Base-by-base conservation (phyloP, 202 grass and related monocot genomes). In the Brachypodium distachyon region DNA sequence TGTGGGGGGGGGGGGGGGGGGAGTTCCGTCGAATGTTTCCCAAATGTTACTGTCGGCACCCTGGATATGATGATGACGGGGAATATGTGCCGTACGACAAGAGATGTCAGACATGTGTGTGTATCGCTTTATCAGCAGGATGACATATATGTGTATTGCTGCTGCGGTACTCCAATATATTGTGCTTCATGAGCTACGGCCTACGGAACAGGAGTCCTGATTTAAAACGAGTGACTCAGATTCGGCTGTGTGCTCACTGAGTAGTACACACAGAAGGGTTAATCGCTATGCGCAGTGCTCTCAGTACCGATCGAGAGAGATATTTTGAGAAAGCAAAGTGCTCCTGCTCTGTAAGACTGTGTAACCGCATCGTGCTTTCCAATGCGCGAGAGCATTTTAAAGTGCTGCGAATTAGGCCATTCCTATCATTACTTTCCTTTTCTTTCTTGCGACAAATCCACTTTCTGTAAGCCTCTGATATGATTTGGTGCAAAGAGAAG, bases 41-140 rank as follows among this genome's bases (percentile, higher is more conserved):
- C 81, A 84, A 88, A 77, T 8, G 46, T 33, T 88, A 7, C 63
- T 84, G 81, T 88, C 86, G 86, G 86, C 17, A 43, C 54, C 31
- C 64, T n/a, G 52, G 81, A 28, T 81, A 80, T 66, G 46, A 83
- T 84, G 47, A 56, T 52, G 23, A n/a, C n/a, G 53, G 66, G 61
- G 64, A 71, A 71, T 88, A 61, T 68, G 26, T 38, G 32, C 50
- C 60, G 52, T 12, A 28, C 46, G 47, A 53, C 32, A 58, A 34
- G 33, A 27, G 10, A 50, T 68, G 16, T 52, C 51, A 67, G 59
- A 42, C 13, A 19, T 21, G 9, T 60, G 39, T 57, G 3, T 40
- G 2, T 32, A 39, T 14, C 68, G n/a, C 80, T 44, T 84, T 83
- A 74, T 63, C 76, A 40, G 53, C 61, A 61, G 41, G 22, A 37